Percentiles rank a stretch among this genome's conserved stretches.
Conservation (phyloP, 2,329 filamentous ascomycete species). For the Penicillium sp. region DNA sequence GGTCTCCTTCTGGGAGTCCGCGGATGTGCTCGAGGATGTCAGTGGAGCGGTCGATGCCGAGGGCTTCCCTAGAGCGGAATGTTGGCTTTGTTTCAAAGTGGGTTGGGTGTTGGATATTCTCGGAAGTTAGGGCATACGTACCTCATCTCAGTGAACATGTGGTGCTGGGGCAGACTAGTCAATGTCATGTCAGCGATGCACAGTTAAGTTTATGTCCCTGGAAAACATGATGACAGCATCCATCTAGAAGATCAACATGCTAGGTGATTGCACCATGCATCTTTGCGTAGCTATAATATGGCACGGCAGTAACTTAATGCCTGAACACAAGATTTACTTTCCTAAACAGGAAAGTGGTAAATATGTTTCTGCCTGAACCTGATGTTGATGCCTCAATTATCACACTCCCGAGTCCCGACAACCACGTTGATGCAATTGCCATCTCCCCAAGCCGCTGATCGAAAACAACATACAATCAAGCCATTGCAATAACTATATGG, state of each 20-base stretch:
- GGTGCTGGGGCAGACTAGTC: slow-evolving; percentile 76
- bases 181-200: slow-evolving; percentile 16
- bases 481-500: too few species aligned
- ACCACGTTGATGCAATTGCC: neutral
- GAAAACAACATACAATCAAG: neutral
- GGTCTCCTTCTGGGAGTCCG: slow-evolving; percentile 59
- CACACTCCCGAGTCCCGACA: neutral
- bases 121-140: slow-evolving; percentile 45
- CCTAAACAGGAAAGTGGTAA: neutral
- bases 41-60: slow-evolving; percentile 65
- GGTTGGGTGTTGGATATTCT: neutral
- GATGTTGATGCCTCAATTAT: neutral
- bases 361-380: neutral
- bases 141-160: slow-evolving; percentile 93
- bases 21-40: slow-evolving; percentile 93
- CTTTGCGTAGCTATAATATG: neutral
- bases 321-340: neutral
- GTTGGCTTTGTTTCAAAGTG: neutral
- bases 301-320: neutral
- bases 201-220: neutral
- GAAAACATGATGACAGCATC: neutral
- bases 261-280: neutral
- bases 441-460: neutral
- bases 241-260: neutral
- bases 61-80: slow-evolving; percentile 44